A percentile compares a stretch with the other conserved stretches of the same genome.
Conservation (phyloP, 805 yeast genomes). For the Suhomyces prunicola region DNA sequence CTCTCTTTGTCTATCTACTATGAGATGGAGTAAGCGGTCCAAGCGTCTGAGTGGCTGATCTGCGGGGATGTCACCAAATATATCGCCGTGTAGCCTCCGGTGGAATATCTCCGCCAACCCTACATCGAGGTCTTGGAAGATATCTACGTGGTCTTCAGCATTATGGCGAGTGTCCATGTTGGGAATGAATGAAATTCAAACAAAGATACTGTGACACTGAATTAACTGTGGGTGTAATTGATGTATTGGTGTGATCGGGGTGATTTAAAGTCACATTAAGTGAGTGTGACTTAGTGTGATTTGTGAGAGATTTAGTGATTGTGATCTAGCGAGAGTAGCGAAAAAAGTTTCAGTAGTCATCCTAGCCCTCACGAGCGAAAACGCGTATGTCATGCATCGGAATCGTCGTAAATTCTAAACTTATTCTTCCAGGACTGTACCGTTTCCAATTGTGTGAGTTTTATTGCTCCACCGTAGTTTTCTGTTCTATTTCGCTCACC, state of each 20-base stretch:
- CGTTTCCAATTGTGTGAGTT: neutral
- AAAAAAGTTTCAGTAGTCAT: neutral
- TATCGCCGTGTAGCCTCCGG: conserved; percentile 11
- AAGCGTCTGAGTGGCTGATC: neutral
- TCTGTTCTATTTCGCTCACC: too few species aligned
- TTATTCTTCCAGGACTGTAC: neutral
- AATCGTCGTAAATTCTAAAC: neutral
- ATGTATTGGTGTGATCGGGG: neutral
- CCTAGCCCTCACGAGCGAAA: neutral
- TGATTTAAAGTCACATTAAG: neutral
- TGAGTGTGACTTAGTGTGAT: neutral
- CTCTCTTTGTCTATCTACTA: neutral
- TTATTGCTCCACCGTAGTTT: too few species aligned
- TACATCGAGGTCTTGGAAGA: conserved; percentile 19
- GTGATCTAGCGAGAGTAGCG: neutral
- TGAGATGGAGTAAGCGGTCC: neutral
- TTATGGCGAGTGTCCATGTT: neutral
- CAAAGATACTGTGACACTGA: neutral
- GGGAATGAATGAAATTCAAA: neutral
- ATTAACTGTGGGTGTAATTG: neutral
- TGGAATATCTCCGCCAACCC: conserved; percentile 19
- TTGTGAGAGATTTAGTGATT: neutral
- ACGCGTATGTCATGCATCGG: neutral
- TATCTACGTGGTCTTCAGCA: conserved; percentile 14
- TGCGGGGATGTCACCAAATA: conserved; percentile 7